A percentile compares a stretch with the other conserved stretches of the same genome.
These are phyloP conservation scores for Starmerella stellata DNA, from an alignment of 805 yeast species.

Conservation along the genomic window DNA sequence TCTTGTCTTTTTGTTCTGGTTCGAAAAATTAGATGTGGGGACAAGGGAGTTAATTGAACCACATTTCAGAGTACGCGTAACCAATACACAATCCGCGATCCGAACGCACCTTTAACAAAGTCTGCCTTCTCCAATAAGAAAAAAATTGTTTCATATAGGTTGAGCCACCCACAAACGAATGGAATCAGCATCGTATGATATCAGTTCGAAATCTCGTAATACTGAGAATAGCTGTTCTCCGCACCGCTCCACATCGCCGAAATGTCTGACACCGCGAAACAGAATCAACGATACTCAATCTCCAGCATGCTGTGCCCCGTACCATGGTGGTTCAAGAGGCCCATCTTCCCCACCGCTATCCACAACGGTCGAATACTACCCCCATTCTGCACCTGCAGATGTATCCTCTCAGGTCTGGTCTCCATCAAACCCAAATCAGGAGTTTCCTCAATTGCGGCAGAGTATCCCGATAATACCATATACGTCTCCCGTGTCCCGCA, in stretches of 20 bases:
- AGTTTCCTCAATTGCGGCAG: background rate
- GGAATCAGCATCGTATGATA: background rate
- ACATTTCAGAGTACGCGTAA: background rate
- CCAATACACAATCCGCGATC: no score
- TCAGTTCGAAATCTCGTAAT: background rate
- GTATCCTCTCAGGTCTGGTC: background rate
- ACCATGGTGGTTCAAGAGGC: background rate
- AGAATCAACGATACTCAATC: background rate
- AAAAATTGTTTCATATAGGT: background rate
- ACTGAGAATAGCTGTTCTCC: background rate
- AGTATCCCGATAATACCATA: background rate
- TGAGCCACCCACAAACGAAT: background rate
- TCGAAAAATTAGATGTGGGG: background rate
- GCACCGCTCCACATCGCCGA: background rate
- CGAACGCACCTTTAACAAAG: background rate
- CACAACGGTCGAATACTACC: background rate
- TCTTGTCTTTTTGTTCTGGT: background rate
- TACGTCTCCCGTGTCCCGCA: background rate
- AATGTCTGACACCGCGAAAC: background rate
- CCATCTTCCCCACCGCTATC: background rate
- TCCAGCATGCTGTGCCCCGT: background rate
- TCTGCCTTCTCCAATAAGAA: background rate
- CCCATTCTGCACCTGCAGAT: background rate
- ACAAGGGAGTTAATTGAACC: background rate
- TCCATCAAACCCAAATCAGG: background rate